phyloP scores from a whole-genome alignment of 495 filamentous ascomycete genomes.

The Opeltia flavorubescens region DNA sequence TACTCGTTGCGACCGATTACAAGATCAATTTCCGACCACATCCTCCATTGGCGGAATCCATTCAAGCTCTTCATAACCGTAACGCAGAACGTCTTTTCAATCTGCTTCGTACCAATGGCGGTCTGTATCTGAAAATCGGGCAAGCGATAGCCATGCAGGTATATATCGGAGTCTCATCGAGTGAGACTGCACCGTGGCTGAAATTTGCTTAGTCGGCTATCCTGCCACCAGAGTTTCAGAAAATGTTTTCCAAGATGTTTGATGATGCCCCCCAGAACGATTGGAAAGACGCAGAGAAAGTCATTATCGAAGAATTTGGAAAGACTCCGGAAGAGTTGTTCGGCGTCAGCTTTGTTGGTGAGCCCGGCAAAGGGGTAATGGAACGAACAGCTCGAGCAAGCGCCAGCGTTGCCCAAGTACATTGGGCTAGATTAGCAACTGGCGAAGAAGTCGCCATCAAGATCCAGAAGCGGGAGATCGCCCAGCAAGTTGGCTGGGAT shows the following conservation, averaged over 20 bases:
- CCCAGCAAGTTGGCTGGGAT: conserved; percentile 79
- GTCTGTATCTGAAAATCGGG: conserved; percentile 92
- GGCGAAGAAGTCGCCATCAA: conserved; percentile 88
- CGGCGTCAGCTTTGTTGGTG: conserved; percentile 62
- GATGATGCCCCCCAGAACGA: conserved; percentile 91
- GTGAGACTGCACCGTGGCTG: not conserved
- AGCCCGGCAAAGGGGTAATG: conserved; percentile 62
- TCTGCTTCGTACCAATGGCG: conserved; percentile 72
- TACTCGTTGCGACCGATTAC: conserved; percentile 82
- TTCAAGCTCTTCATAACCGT: conserved; percentile 60
- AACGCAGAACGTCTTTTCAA: conserved; percentile 71
- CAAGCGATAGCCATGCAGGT: conserved; percentile 94
- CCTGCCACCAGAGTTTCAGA: conserved; percentile 82
- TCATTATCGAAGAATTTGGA: conserved; percentile 80
- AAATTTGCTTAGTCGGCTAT: conserved; percentile 45
- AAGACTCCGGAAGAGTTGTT: conserved; percentile 75
- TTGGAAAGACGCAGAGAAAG: conserved; percentile 79
- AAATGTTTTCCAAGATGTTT: conserved; percentile 93
- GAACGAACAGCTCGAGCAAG: conserved; percentile 75
- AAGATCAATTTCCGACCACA: conserved; percentile 87
- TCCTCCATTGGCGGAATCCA: conserved; percentile 51
- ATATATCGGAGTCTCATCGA: not conserved
- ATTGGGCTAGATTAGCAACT: conserved; percentile 76
- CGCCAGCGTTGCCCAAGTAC: conserved; percentile 90
- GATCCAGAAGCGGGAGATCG: conserved; percentile 91